Conservation (phyloP, 768 basidiomycete genomes). For the Boletus eberwhitei region DNA sequence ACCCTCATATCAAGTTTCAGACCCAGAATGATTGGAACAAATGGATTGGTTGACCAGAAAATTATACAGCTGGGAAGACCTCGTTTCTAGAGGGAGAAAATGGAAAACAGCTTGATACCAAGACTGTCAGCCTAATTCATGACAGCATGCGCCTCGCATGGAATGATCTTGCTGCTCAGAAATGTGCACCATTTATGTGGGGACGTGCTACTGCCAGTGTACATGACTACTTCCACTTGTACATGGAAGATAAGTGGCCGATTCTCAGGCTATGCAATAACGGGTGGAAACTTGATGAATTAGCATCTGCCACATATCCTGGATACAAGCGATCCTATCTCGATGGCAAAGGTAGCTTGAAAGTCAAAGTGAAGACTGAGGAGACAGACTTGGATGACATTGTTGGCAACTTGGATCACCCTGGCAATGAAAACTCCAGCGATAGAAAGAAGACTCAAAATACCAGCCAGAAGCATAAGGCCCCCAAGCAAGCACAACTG, state of each 20-base stretch:
- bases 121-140: not conserved
- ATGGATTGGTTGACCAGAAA: not conserved
- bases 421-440: not conserved
- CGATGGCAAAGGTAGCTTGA: not conserved
- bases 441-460: no score
- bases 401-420: not conserved
- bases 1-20: not conserved
- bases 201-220: not conserved
- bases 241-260: not conserved
- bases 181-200: not conserved
- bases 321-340: not conserved
- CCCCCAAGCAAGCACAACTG: no score
- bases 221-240: not conserved
- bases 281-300: slow-evolving; percentile 3
- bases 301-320: not conserved
- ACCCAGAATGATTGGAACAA: not conserved
- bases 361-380: not conserved
- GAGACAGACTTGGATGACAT: not conserved
- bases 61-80: not conserved
- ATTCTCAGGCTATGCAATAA: slow-evolving; percentile 2
- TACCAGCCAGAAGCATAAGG: no score
- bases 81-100: not conserved
- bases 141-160: not conserved
- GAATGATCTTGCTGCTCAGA: not conserved
- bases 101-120: not conserved